Evolutionary conservation across 306 rosid genomes (phyloP).

Genomic region (Cicer arietinum): DNA sequence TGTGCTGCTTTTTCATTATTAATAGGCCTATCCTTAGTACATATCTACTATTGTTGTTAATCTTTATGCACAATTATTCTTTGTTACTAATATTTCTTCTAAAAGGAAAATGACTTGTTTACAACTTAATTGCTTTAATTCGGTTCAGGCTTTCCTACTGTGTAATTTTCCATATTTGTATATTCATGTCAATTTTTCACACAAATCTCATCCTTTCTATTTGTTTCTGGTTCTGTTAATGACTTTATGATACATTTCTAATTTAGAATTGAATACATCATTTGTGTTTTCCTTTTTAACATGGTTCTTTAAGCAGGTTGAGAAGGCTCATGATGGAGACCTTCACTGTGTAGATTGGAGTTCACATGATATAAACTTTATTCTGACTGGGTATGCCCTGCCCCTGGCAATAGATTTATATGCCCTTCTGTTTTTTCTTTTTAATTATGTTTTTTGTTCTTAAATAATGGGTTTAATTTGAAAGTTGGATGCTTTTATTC

Average conservation of each 20-base stretch:
- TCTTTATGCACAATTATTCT: not conserved
- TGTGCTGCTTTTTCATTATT: constrained; percentile 15
- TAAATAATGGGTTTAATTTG: constrained; percentile 19
- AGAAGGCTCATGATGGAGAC: constrained; percentile 89
- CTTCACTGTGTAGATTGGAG: constrained; percentile 98
- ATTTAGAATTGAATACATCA: constrained; percentile 23
- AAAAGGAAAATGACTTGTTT: constrained; percentile 15
- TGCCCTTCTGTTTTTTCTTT: not conserved
- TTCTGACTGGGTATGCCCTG: constrained; percentile 76
- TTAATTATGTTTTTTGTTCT: not conserved
- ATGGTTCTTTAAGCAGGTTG: constrained; percentile 61
- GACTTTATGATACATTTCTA: constrained; percentile 18
- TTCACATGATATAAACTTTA: constrained; percentile 75
- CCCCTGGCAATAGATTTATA: not conserved
- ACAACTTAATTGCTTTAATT: constrained; percentile 7
- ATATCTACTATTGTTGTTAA: not conserved
- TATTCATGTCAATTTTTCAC: not conserved
- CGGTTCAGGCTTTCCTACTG: constrained; percentile 18
- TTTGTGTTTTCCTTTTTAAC: constrained; percentile 14
- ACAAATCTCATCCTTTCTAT: constrained; percentile 9
- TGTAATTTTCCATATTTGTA: constrained; percentile 16
- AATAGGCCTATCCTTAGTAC: constrained; percentile 14
- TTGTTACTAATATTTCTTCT: constrained; percentile 20
- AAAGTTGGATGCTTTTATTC: constrained; percentile 29
- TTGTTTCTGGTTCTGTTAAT: constrained; percentile 12